These are phyloP conservation scores for Inga oerstediana DNA, from an alignment of 306 rosid genomes.

Conservation along the genomic window DNA sequence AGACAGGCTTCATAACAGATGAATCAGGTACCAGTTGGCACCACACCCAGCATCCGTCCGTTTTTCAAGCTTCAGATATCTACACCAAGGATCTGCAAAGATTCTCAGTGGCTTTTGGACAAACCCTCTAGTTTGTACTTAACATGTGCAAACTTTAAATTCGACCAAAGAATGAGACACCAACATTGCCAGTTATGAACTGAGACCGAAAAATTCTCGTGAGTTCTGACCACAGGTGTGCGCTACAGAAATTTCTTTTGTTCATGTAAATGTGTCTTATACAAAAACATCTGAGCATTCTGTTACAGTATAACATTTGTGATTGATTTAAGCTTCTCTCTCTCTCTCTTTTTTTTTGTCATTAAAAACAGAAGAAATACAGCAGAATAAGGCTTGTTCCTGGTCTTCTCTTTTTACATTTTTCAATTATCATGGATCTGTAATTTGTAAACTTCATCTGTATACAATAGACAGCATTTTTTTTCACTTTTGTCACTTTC, in stretches of 20 bases:
- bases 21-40: constrained; percentile 50
- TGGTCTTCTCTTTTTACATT: constrained; percentile 34
- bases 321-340: constrained; percentile 43
- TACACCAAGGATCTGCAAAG: constrained; percentile 81
- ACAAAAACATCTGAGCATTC: constrained; percentile 34
- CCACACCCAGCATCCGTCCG: constrained; percentile 44
- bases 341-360: constrained; percentile 25
- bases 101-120: constrained; percentile 91
- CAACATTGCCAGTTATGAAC: constrained; percentile 40
- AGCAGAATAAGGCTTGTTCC: constrained; percentile 49
- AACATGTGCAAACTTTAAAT: constrained; percentile 36
- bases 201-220: constrained; percentile 47
- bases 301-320: constrained; percentile 43
- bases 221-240: constrained; percentile 65
- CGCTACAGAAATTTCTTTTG: constrained; percentile 45
- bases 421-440: constrained; percentile 33
- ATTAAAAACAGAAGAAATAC: constrained; percentile 44
- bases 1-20: constrained; percentile 50
- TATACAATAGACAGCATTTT: constrained; percentile 38
- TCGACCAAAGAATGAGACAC: constrained; percentile 35
- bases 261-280: constrained; percentile 70
- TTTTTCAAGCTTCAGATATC: constrained; percentile 58
- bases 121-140: constrained; percentile 58
- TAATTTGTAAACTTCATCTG: constrained; percentile 35
- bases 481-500: constrained; percentile 21